These are phyloP conservation scores for Oenanthe javanica DNA, from an alignment of 140 eudicot species.

Conservation along the genomic window DNA sequence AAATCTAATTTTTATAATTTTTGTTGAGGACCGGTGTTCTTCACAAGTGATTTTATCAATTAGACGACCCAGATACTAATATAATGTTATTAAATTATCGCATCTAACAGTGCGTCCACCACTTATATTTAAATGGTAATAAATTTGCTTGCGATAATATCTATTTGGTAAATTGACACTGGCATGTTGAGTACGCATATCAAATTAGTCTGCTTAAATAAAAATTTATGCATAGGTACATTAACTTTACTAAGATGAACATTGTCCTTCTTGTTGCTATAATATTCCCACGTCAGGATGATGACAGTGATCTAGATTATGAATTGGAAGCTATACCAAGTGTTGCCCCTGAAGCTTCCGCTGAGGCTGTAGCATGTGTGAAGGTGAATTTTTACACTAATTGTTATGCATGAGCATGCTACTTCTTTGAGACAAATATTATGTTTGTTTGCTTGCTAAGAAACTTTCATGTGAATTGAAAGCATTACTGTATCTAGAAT, in stretches of 20 bases:
- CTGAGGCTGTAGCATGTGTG: constrained; percentile 81
- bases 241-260: not conserved
- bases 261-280: not conserved
- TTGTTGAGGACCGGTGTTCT: not conserved
- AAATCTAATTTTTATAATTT: not conserved
- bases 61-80: not conserved
- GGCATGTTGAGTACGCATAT: not conserved
- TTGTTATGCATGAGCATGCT: not conserved
- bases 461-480: not conserved
- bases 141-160: not conserved
- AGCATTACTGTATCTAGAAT: not conserved
- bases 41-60: not conserved
- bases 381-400: constrained; percentile 35
- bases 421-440: not conserved
- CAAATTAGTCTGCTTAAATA: not conserved
- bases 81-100: not conserved
- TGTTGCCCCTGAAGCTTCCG: constrained; percentile 64
- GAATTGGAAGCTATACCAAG: constrained; percentile 78
- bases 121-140: not conserved
- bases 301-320: constrained; percentile 84
- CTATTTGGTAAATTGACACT: not conserved
- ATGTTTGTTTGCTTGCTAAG: not conserved
- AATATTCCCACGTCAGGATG: constrained; percentile 44
- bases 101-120: not conserved
- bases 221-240: not conserved